These are phyloP conservation scores for Aspergillus costaricaensis DNA, from an alignment of 2,329 filamentous ascomycete genomes.

Conservation along the genomic window DNA sequence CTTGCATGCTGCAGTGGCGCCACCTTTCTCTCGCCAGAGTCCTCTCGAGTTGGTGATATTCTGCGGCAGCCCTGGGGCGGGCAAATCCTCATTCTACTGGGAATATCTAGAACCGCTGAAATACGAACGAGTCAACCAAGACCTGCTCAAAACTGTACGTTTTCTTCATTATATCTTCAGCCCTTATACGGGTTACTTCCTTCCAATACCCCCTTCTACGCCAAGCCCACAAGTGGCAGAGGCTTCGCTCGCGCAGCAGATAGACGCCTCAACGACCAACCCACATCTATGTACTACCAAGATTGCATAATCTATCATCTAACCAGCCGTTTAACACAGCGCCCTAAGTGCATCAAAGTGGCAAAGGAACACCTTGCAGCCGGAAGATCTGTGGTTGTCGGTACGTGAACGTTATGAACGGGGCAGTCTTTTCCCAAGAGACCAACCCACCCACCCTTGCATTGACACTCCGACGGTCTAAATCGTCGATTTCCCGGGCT, in stretches of 20 bases:
- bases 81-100: slow-evolving; percentile 91
- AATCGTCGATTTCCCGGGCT: slow-evolving; percentile 3
- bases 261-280: too few species aligned
- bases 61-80: slow-evolving; percentile 83
- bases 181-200: not conserved
- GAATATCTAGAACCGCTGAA: slow-evolving; percentile 72
- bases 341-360: slow-evolving; percentile 68
- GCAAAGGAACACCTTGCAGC: slow-evolving; percentile 66
- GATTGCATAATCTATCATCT: not conserved
- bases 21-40: slow-evolving; percentile 60
- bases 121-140: slow-evolving; percentile 88
- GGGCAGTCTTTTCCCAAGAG: not conserved
- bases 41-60: slow-evolving; percentile 77
- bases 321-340: slow-evolving; percentile 39
- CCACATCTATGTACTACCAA: not conserved
- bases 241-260: not conserved
- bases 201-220: not conserved
- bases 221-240: not conserved
- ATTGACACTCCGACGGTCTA: slow-evolving; percentile 18
- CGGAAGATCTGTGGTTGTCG: slow-evolving; percentile 72
- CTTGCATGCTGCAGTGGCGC: slow-evolving; percentile 19
- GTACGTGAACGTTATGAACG: slow-evolving; percentile 52
- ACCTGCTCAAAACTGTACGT: slow-evolving; percentile 71
- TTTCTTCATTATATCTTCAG: not conserved
- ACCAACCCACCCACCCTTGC: slow-evolving; percentile 14